phyloP scores from a whole-genome alignment of 306 rosid species.

The Nissolia schottii region DNA sequence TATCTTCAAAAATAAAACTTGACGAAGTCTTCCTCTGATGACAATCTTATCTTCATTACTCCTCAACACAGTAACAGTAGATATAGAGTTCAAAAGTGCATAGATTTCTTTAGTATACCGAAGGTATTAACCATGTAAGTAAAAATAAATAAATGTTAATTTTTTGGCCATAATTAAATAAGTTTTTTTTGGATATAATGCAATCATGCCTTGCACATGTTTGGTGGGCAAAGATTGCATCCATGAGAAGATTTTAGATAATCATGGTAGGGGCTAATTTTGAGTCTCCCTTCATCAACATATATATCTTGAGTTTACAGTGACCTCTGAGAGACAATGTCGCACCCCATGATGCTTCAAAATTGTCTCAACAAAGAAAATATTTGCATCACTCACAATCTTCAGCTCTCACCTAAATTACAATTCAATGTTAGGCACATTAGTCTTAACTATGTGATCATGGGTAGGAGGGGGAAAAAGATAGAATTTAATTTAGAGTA shows the following conservation, averaged over 20 bases:
- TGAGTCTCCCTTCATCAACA: conserved; percentile 50
- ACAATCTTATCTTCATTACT: too few relatives aligned
- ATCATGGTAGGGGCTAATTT: conserved; percentile 59
- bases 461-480: too few relatives aligned
- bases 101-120: too few relatives aligned
- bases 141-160: too few relatives aligned
- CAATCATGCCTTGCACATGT: conserved; percentile 71
- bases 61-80: too few relatives aligned
- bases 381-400: conserved; percentile 62
- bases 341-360: conserved; percentile 47
- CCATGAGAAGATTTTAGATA: conserved; percentile 52
- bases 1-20: too few relatives aligned
- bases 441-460: too few relatives aligned
- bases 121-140: too few relatives aligned
- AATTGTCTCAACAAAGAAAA: conserved; percentile 56
- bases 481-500: too few relatives aligned
- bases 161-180: not conserved
- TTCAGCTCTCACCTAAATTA: conserved; percentile 63
- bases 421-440: too few relatives aligned
- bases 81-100: too few relatives aligned
- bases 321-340: conserved; percentile 49
- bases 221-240: conserved; percentile 64
- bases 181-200: not conserved
- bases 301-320: conserved; percentile 49
- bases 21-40: too few relatives aligned